Evolutionary conservation across 169 alveolate genomes (phyloP).

Genomic region (Hepatocystis sp.): DNA sequence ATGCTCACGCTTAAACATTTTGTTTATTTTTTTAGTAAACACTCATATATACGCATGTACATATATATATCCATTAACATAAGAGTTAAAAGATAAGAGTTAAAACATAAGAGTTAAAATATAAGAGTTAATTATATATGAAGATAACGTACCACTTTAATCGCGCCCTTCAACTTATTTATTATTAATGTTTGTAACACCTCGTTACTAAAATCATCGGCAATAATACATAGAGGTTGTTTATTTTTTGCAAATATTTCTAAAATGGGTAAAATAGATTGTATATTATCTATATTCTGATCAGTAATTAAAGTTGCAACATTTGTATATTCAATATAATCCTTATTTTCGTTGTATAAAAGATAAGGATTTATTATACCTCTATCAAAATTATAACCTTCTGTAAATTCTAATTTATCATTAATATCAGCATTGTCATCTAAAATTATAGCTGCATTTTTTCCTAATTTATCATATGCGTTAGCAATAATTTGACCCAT

Average conservation of each 20-base stretch:
- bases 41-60: too few species aligned
- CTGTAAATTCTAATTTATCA: constrained; percentile 91
- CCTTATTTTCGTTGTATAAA: constrained; percentile 88
- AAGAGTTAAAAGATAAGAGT: too few species aligned
- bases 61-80: too few species aligned
- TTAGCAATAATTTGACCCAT: constrained; percentile 92
- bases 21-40: too few species aligned
- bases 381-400: constrained; percentile 91
- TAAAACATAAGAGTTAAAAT: too few species aligned
- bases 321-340: constrained; percentile 87
- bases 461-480: constrained; percentile 91
- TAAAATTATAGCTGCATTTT: constrained; percentile 90
- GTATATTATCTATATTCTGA: constrained; percentile 88
- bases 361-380: constrained; percentile 92
- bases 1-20: too few species aligned
- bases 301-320: constrained; percentile 88
- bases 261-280: constrained; percentile 87
- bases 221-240: constrained; percentile 89
- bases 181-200: constrained; percentile 90
- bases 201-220: constrained; percentile 92
- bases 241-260: constrained; percentile 90
- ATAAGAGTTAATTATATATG: too few species aligned
- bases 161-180: constrained; percentile 90
- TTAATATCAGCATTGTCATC: constrained; percentile 92
- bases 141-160: constrained; percentile 89